Evolutionary conservation across 164 flowering plant genomes (phyloP).

Genomic region (Umbellularia californica): DNA sequence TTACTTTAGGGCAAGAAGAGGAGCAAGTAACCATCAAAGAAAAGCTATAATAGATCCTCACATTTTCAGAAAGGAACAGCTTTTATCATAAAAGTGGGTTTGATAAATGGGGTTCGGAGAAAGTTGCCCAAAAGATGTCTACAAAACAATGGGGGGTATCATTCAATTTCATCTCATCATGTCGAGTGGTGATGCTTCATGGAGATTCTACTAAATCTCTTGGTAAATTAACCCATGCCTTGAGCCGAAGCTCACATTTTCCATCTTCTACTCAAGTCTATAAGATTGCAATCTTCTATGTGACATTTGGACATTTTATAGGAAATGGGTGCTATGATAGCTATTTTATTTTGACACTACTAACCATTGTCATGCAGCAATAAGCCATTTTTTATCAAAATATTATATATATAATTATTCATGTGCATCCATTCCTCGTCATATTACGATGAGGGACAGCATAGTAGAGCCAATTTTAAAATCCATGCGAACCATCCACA

Average conservation of each 20-base stretch:
- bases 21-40: conserved; percentile 1
- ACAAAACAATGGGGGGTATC: conserved; percentile 12
- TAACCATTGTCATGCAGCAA: no score
- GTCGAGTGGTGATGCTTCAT: conserved; percentile 7
- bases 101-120: conserved; percentile 1
- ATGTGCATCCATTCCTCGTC: no score
- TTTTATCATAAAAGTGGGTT: conserved; percentile 8
- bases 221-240: background rate
- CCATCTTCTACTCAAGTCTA: background rate
- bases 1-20: background rate
- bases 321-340: background rate
- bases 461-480: no score
- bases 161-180: conserved; percentile 14
- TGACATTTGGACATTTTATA: background rate
- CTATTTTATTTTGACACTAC: no score
- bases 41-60: conserved; percentile 6
- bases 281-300: background rate
- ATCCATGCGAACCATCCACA: no score
- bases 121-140: conserved; percentile 14
- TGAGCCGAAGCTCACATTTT: background rate
- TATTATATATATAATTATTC: no score
- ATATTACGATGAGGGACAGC: no score
- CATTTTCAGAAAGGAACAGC: conserved; percentile 11
- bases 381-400: background rate
- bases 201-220: conserved; percentile 6